These are phyloP conservation scores for Narthecium ossifragum DNA, from an alignment of 106 monocot species.

Conservation along the genomic window DNA sequence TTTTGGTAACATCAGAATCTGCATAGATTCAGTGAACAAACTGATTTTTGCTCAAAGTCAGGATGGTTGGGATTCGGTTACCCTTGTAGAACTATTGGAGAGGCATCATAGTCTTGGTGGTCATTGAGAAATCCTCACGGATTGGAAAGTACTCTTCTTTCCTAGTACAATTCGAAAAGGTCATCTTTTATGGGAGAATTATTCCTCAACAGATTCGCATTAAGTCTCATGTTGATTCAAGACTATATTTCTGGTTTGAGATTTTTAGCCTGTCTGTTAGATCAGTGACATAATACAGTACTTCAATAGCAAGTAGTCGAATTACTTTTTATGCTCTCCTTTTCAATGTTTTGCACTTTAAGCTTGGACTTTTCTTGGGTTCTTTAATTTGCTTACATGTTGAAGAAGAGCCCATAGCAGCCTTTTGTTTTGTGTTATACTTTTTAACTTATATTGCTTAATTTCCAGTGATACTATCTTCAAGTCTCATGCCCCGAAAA, in stretches of 20 bases:
- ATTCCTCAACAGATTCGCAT: too few species aligned
- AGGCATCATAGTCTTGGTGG: constrained; percentile 44
- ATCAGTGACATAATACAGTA: too few species aligned
- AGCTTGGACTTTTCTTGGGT: too few species aligned
- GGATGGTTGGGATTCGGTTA: constrained; percentile 67
- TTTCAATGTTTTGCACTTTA: too few species aligned
- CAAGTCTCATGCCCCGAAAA: constrained; percentile 84
- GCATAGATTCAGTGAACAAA: constrained; percentile 71
- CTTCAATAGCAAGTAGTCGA: too few species aligned
- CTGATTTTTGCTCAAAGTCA: constrained; percentile 67
- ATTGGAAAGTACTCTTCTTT: too few species aligned
- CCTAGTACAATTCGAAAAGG: too few species aligned
- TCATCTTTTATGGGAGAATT: too few species aligned
- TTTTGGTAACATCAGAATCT: constrained; percentile 77
- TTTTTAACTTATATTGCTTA: not conserved
- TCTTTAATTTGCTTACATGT: not conserved
- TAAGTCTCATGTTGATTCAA: too few species aligned
- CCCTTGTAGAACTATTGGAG: constrained; percentile 67
- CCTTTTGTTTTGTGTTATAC: not conserved
- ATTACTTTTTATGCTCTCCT: too few species aligned
- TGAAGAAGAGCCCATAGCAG: not conserved
- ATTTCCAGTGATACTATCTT: constrained; percentile 73
- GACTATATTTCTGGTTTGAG: too few species aligned
- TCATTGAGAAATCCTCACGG: constrained; percentile 9
- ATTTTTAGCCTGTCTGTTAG: too few species aligned